phyloP scores from a whole-genome alignment of 352 stramenopile genomes.

The Globisporangium nagaii region DNA sequence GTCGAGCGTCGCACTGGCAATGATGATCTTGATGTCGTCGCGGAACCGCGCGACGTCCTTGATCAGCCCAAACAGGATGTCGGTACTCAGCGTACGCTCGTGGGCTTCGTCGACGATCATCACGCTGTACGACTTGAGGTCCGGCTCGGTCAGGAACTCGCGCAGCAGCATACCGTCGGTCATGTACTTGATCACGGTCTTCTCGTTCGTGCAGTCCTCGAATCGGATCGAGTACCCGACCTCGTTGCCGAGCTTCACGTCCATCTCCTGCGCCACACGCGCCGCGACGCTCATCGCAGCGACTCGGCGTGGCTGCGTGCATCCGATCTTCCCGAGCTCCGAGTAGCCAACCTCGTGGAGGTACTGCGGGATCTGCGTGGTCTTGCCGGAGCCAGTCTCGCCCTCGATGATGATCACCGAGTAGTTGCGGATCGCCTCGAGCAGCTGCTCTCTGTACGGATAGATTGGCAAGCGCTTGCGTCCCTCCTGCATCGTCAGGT shows the following conservation, averaged over 20 bases:
- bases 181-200: slow-evolving; percentile 99
- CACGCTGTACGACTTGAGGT: slow-evolving; percentile 94
- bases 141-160: slow-evolving; percentile 98
- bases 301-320: slow-evolving; percentile 94
- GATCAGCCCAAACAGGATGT: slow-evolving; percentile 99
- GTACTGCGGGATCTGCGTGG: slow-evolving; percentile 99
- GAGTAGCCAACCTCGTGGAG: slow-evolving; percentile 96
- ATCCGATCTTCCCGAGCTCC: slow-evolving; percentile 94
- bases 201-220: slow-evolving; percentile 98
- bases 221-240: slow-evolving; percentile 99
- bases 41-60: slow-evolving; percentile 97
- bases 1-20: slow-evolving; percentile 96
- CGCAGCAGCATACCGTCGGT: slow-evolving; percentile 99
- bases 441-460: slow-evolving; percentile 96
- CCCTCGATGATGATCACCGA: slow-evolving; percentile 84
- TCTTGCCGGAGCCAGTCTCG: slow-evolving; percentile 96
- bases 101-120: slow-evolving; percentile 99
- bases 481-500: slow-evolving; percentile 94
- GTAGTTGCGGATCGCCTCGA: slow-evolving; percentile 96
- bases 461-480: slow-evolving; percentile 97
- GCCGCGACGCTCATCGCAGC: slow-evolving; percentile 99
- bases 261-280: slow-evolving; percentile 98
- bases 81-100: slow-evolving; percentile 97
- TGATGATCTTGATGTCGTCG: slow-evolving; percentile 97
- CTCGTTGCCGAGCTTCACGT: slow-evolving; percentile 95